These are phyloP conservation scores for Pochonia chlamydosporia DNA, from an alignment of 2,329 filamentous ascomycete species.

Conservation along the genomic window DNA sequence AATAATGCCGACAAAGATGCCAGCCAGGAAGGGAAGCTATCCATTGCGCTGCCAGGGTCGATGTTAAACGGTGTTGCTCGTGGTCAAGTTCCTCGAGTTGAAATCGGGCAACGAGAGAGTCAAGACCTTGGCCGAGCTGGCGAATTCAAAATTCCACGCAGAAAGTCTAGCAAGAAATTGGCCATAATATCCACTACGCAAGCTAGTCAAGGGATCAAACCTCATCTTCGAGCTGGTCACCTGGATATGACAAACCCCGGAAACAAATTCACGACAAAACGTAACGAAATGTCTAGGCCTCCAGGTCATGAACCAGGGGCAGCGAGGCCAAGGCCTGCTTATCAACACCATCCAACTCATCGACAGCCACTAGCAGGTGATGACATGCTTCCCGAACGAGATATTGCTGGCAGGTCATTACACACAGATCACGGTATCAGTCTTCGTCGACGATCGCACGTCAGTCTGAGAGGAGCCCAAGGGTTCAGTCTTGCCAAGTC, in stretches of 20 bases:
- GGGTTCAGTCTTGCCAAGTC: conserved; percentile 47
- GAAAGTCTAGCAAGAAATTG: conserved; percentile 12
- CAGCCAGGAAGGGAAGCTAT: neutral
- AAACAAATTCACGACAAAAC: neutral
- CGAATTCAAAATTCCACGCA: conserved; percentile 7
- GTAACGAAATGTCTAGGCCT: neutral
- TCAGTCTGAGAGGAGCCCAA: conserved; percentile 44
- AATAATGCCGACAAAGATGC: neutral
- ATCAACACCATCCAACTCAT: neutral
- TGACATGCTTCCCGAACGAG: conserved; percentile 18
- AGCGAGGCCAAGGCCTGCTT: neutral
- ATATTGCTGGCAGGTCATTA: conserved; percentile 18
- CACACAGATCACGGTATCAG: conserved; percentile 31
- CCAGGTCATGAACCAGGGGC: no score
- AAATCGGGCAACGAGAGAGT: conserved; percentile 6
- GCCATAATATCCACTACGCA: neutral
- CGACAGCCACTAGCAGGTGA: conserved; percentile 9
- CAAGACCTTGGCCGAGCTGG: neutral
- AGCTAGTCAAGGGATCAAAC: neutral
- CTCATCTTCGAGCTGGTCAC: no score
- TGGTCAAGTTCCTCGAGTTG: neutral
- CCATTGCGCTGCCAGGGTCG: neutral
- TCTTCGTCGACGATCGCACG: conserved; percentile 45
- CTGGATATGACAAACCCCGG: neutral
- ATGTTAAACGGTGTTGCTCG: neutral